Conservation (phyloP, 352 stramenopile species). For the Pythium plurisporium region DNA sequence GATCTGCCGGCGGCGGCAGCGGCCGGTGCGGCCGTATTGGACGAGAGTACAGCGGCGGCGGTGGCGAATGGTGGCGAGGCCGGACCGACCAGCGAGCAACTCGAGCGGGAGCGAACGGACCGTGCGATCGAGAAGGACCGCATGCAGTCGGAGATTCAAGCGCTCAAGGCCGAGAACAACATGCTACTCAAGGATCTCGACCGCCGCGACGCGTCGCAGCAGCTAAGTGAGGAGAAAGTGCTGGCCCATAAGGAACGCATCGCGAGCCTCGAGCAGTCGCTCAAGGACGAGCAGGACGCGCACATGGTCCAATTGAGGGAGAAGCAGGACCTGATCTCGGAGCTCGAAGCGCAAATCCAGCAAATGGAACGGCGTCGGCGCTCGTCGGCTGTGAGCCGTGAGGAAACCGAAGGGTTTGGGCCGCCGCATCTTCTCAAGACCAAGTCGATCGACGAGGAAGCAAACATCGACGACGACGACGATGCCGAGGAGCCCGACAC, state of each 20-base stretch:
- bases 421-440: constrained; percentile 34
- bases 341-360: constrained; percentile 57
- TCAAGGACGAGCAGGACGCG: constrained; percentile 62
- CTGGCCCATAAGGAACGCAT: constrained; percentile 61
- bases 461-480: constrained; percentile 18
- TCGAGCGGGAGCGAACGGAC: constrained; percentile 36
- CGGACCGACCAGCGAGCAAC: constrained; percentile 18
- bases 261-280: constrained; percentile 39
- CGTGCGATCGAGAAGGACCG: constrained; percentile 47
- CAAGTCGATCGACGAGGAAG: constrained; percentile 23
- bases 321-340: constrained; percentile 67
- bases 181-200: constrained; percentile 74
- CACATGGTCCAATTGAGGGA: constrained; percentile 59
- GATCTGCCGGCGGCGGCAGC: constrained; percentile 24
- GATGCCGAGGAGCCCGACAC: constrained; percentile 54
- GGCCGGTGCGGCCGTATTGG: constrained; percentile 28
- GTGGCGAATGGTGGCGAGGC: constrained; percentile 2
- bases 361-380: constrained; percentile 53
- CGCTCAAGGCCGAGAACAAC: constrained; percentile 65
- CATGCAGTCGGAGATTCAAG: constrained; percentile 39
- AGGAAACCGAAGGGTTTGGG: constrained; percentile 49
- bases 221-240: constrained; percentile 66
- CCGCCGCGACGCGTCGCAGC: constrained; percentile 55
- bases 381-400: constrained; percentile 38
- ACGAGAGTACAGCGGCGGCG: constrained; percentile 11